Evolutionary conservation across 2,329 filamentous ascomycete species (phyloP), one percentile per base, ranked within the genome.

Genomic region (Aspergillus neoniger): DNA sequence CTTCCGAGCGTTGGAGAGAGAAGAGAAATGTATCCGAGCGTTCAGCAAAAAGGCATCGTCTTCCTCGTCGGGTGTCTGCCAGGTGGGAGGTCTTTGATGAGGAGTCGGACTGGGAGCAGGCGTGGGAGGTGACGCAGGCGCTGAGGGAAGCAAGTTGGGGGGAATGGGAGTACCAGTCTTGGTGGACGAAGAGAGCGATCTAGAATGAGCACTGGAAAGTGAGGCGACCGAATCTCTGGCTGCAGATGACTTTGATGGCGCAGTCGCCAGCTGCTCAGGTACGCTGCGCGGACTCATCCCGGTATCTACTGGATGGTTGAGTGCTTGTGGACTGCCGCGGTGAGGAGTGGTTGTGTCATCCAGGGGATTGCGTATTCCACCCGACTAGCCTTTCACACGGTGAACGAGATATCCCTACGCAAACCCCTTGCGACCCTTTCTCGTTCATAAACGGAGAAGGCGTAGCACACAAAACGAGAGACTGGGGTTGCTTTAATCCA

Each of bases 11-110:
- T 88, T 86, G 60, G 88, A 89, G 75, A 92, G 88, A 57, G 88
- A 86, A 70, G 88, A 87, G 72, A 98, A 98, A 70, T 92, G 87
- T 62, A 88, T 85, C 62, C 91, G 86, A 60, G 95, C 87, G 72
- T 92, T 88, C 66, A 91, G 83, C 57, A 96, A 84, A 69, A 94
- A 91, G 65, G 89, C 86, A 72, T 96, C 91, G 74, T 97, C 91
- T 71, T 91, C 87, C 62, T 88, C 88, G 19, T 76, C 74, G 30
- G 73, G 66, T 23, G 72, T 74, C 50, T 72, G 76, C 80, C 80
- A 81, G 60, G 73, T 77, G 14, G 84, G 84, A n/a, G 80, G 81
- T 64, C 85, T 77, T 64, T 87, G 84, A 65, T 85, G 85, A 21
- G 86, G 86, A 15, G 86, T 88, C 5, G 86, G 86, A 71, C 85